phyloP scores from a whole-genome alignment of 2,329 filamentous ascomycete species.

The Beauveria scarabaeidicola region DNA sequence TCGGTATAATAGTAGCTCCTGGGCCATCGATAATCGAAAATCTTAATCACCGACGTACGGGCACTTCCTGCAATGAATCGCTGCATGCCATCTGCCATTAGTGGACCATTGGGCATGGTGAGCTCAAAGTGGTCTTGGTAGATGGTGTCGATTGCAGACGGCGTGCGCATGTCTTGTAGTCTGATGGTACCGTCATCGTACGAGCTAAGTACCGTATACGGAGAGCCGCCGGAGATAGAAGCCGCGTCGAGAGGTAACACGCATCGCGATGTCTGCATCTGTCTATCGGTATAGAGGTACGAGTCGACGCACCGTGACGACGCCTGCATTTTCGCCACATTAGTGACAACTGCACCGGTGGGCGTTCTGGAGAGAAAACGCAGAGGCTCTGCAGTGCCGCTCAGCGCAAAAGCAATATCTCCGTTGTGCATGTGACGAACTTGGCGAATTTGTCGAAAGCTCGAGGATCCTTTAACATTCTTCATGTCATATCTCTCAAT shows the following conservation, averaged over 20 bases:
- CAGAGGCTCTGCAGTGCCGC: conserved; percentile 23
- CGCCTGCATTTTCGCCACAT: conserved; percentile 22
- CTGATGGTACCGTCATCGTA: conserved; percentile 36
- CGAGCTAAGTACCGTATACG: conserved; percentile 30
- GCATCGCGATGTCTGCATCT: conserved; percentile 20
- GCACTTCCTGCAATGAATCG: conserved; percentile 36
- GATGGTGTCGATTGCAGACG: conserved; percentile 30
- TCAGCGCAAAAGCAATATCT: neutral
- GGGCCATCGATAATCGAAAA: conserved; percentile 40
- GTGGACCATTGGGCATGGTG: conserved; percentile 26
- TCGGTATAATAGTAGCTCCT: conserved; percentile 35
- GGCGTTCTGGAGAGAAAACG: conserved; percentile 32
- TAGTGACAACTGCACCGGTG: conserved; percentile 25
- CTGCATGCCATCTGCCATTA: conserved; percentile 33
- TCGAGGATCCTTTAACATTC: neutral
- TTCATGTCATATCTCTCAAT: neutral
- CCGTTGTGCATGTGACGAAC: neutral
- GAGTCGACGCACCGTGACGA: neutral
- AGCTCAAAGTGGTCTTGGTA: conserved; percentile 40
- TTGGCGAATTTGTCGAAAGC: neutral
- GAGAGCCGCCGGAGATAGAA: conserved; percentile 18
- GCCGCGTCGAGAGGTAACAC: conserved; percentile 28
- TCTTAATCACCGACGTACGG: conserved; percentile 29
- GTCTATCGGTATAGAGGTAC: neutral
- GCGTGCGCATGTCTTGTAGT: conserved; percentile 31